Percentiles rank a stretch among this genome's conserved stretches.
These are phyloP conservation scores for Scheffersomyces stipitis DNA, from an alignment of 805 yeast genomes.

Conservation along the genomic window DNA sequence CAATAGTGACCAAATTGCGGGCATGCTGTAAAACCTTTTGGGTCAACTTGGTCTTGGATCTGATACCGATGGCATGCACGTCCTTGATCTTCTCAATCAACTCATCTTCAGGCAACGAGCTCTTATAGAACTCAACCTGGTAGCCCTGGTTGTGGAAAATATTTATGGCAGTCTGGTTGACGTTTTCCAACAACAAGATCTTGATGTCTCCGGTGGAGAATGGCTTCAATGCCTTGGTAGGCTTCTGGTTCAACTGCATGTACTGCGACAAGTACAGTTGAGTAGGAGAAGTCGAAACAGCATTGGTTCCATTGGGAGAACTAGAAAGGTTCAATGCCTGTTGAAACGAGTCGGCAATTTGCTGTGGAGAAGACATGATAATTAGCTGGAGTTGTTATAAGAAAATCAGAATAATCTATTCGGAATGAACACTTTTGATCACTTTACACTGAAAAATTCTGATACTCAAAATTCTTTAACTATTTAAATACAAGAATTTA, in stretches of 20 bases:
- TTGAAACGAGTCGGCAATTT: conserved; percentile 61
- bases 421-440: too few species aligned
- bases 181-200: conserved; percentile 87
- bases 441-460: too few species aligned
- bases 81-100: conserved; percentile 89
- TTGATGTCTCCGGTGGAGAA: conserved; percentile 94
- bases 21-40: conserved; percentile 80
- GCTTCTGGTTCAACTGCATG: conserved; percentile 45
- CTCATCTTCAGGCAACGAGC: conserved; percentile 88
- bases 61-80: conserved; percentile 96
- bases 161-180: conserved; percentile 86
- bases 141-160: conserved; percentile 89
- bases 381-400: too few species aligned
- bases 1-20: conserved; percentile 83
- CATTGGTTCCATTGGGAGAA: conserved; percentile 47
- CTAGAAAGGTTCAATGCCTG: conserved; percentile 55
- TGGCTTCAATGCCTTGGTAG: conserved; percentile 80
- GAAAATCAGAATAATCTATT: too few species aligned
- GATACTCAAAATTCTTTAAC: too few species aligned
- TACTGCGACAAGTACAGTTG: conserved; percentile 65
- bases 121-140: conserved; percentile 91
- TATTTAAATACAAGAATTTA: too few species aligned
- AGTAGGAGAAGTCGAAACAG: conserved; percentile 83
- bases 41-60: conserved; percentile 92
- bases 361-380: conserved; percentile 65